Evolutionary conservation across 2,329 filamentous ascomycete genomes (phyloP), one percentile per base, ranked within the genome.

Genomic region (Epicoccum sorghinum): DNA sequence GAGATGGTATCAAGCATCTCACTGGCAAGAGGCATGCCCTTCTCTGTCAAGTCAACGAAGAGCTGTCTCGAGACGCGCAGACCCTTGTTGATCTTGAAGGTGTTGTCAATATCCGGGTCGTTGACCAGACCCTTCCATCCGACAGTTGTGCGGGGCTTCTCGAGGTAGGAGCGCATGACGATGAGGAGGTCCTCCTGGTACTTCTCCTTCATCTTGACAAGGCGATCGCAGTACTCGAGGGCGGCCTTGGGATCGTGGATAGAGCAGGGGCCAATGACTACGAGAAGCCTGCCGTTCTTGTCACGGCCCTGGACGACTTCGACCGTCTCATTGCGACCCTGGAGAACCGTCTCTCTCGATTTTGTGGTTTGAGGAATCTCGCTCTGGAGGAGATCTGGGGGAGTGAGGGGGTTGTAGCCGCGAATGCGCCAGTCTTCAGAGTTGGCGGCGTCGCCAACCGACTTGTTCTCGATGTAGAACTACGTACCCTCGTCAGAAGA

Each of bases 91-190:
- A 99, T 98, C 79, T 97, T 88, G 89, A 96, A 98, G 77, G 89
- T 95, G 76, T 96, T 93, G 77, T 98, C 93, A 72, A 99, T 96
- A 71, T 98, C 93, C 2, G 95, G 95, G 78, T 99, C 95, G 75
- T 99, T 98, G 80, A 99, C 96, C 67, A 99, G 81, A 44, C 95
- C 95, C 82, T 99, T 99, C 95, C 95, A 99, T 65, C 95, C 95
- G 25, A 99, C 91, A 0, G 95, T 99, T 25, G 95, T 99, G 61
- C 95, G 88, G 22, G 95, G 95, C 83, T 99, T 99, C 83, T 99
- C 95, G 57, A 99, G 86, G 84, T 99, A 99, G 61, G 91, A 90
- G 66, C 95, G 90, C 95, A 99, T 99, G 58, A 99, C 89, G 65
- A 99, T 95, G 67, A 96, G 83, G 33, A 99, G 84, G 72, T 98